Base-by-base conservation (phyloP, 2,329 filamentous ascomycete genomes). In the Aphanocladium album region DNA sequence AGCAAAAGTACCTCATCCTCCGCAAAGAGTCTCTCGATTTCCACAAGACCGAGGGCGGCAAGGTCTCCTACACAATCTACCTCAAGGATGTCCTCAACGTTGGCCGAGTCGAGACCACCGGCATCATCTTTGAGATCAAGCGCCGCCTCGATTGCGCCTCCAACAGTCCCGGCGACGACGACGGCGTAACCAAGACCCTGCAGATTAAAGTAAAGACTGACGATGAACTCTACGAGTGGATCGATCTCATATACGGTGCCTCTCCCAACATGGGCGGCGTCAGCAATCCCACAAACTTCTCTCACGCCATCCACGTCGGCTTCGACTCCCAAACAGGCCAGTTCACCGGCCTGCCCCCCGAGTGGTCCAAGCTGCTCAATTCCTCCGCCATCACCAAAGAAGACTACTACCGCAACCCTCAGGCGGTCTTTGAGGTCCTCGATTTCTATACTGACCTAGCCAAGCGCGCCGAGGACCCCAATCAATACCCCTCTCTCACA, bases 201-300 rank as follows among this genome's bases (percentile, higher is more conserved):
- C 92, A 95, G 65, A 95, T 96, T 73, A 91, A 90, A 72, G 92
- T 98, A 68, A 96, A 97, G 76, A 89, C 88, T 60, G 95, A 99
- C 70, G 93, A 96, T 71, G 95, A 99, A 67, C 86, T 99, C 58
- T 99, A 99, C 75, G 92, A 96, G 69, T 99, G 95, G 95, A 96
- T 98, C 70, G 95, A 99, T 74, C 91, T 93, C 73, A 96, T 99
- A 66, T 98, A 98, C 73, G 92, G 93, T 68, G 89, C 93, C 65
- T 98, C 93, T 74, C 95, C 95, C 19, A 93, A 91, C 64, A 96
- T 98, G 91, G 93, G 95, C 63, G 95, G 95, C 67, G 95, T 99
- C 60, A 97, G 93, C 77, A 97, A 98, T 74, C 95, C 95, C 6
- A 98, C 95, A 66, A 97, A 98, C 79, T 99, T 99, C 78, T 92